These are phyloP conservation scores for Pythium coloratum DNA, from an alignment of 352 stramenopile species.

Conservation along the genomic window DNA sequence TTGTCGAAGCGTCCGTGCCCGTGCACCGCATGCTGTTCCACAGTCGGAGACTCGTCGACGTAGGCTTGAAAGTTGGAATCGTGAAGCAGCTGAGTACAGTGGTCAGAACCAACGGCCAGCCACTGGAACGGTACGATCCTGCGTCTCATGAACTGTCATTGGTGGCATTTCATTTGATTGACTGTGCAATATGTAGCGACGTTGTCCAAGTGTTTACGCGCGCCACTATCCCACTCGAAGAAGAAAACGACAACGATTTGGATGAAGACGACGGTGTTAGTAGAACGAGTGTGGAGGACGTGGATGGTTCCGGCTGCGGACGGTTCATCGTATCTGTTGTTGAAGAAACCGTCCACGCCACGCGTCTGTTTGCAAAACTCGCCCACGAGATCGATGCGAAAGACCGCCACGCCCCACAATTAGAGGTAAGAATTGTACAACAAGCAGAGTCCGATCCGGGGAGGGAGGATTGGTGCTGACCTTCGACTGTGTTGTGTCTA, in stretches of 20 bases:
- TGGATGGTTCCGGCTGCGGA: neutral
- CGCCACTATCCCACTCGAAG: constrained; percentile 39
- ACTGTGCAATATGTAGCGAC: constrained; percentile 24
- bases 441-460: too few relatives aligned
- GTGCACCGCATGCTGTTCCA: constrained; percentile 45
- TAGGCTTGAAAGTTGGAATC: constrained; percentile 62
- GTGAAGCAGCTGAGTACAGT: constrained; percentile 64
- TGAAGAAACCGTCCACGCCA: constrained; percentile 38
- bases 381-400: constrained; percentile 26
- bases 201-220: constrained; percentile 49
- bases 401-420: neutral
- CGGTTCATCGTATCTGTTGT: constrained; percentile 44
- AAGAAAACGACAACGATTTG: constrained; percentile 17
- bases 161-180: too few relatives aligned
- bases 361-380: constrained; percentile 35
- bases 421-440: constrained; percentile 2
- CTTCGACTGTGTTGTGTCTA: neutral
- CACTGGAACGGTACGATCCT: constrained; percentile 35
- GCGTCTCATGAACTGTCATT: too few relatives aligned
- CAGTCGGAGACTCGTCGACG: constrained; percentile 39
- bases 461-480: neutral
- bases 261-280: neutral
- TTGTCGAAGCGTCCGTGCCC: constrained; percentile 54
- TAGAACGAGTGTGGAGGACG: neutral
- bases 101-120: constrained; percentile 27